phyloP scores from a whole-genome alignment of 2,329 filamentous ascomycete species.

The Arthrobotrys conoides region DNA sequence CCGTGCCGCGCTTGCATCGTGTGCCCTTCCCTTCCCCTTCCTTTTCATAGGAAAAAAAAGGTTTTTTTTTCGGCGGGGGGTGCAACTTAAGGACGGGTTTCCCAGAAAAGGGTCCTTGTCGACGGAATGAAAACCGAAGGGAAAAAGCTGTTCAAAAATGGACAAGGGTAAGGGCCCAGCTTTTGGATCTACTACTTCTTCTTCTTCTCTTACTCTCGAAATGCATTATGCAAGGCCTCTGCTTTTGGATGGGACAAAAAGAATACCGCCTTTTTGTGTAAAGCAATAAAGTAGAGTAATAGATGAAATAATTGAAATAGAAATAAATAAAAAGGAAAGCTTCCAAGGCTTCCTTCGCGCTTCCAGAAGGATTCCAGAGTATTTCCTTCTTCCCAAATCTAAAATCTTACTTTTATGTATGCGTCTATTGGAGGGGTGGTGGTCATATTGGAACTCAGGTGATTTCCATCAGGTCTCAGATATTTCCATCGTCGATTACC shows the following conservation, averaged over 20 bases:
- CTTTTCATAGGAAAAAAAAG: slow-evolving; percentile 9
- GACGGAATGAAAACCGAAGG: slow-evolving; percentile 56
- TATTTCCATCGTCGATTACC: slow-evolving; percentile 1
- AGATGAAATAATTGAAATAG: neutral
- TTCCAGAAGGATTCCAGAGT: slow-evolving; percentile 59
- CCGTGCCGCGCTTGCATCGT: slow-evolving; percentile 61
- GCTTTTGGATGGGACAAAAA: slow-evolving; percentile 64
- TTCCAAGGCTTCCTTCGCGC: slow-evolving; percentile 42
- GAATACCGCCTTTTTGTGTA: slow-evolving; percentile 37
- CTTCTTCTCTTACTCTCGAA: slow-evolving; percentile 60
- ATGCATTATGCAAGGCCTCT: slow-evolving; percentile 67
- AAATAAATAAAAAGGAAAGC: slow-evolving; percentile 17
- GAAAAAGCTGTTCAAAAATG: slow-evolving; percentile 21
- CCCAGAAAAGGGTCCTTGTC: slow-evolving; percentile 39
- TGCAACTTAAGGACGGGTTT: slow-evolving; percentile 12
- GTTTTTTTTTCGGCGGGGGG: slow-evolving; percentile 5
- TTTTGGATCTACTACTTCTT: slow-evolving; percentile 58
- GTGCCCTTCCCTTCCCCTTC: slow-evolving; percentile 21
- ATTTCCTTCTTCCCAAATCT: slow-evolving; percentile 19
- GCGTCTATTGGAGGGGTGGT: slow-evolving; percentile 24
- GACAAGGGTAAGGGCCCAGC: slow-evolving; percentile 63
- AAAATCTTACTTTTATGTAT: slow-evolving; percentile 51
- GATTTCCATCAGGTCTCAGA: slow-evolving; percentile 49
- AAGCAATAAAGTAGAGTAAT: neutral
- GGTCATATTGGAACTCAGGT: slow-evolving; percentile 52